Percentiles rank a stretch among this genome's conserved stretches.
Evolutionary conservation across 2,329 filamentous ascomycete species (phyloP).

Genomic region (Alternaria sp.): DNA sequence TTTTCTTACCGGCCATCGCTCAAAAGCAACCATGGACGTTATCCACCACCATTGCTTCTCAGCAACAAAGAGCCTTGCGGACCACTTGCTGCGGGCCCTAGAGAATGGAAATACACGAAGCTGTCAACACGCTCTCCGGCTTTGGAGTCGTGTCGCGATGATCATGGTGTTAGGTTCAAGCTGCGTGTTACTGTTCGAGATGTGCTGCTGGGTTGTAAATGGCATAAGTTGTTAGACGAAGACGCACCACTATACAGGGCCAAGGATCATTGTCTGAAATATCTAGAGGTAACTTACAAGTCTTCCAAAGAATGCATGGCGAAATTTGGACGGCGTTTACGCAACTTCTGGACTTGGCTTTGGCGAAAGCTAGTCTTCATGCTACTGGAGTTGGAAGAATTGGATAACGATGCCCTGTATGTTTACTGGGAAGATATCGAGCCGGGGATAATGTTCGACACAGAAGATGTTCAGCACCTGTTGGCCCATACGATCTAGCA

Average conservation of each 20-base stretch:
- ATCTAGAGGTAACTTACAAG: neutral
- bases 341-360: neutral
- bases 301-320: neutral
- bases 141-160: constrained; percentile 11
- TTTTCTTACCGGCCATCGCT: neutral
- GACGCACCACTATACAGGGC: neutral
- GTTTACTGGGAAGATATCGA: neutral
- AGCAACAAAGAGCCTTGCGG: neutral
- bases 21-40: neutral
- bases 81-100: constrained; percentile 4
- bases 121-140: neutral
- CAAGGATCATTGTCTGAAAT: neutral
- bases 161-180: constrained; percentile 5
- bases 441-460: neutral
- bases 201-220: neutral
- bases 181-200: neutral
- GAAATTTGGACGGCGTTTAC: neutral
- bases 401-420: neutral
- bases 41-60: neutral
- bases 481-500: neutral
- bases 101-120: constrained; percentile 11
- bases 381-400: neutral
- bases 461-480: neutral
- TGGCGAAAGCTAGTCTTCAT: neutral
- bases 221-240: constrained; percentile 7